phyloP scores from a whole-genome alignment of 768 basidiomycete species.

The Leccinum aurantiacum region DNA sequence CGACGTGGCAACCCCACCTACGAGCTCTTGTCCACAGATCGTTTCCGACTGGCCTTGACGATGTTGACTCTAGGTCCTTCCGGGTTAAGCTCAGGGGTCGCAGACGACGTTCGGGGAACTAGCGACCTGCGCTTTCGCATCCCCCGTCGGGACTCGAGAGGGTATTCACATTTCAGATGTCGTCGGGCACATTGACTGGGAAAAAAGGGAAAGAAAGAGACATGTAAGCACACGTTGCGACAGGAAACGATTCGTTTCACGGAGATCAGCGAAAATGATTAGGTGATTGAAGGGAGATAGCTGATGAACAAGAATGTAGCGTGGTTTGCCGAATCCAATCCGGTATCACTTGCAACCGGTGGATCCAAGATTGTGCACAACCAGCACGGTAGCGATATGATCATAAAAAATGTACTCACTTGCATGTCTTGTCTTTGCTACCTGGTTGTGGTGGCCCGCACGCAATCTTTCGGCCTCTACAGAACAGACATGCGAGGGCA shows the following conservation, averaged over 20 bases:
- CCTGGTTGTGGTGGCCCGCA: slow-evolving; percentile 59
- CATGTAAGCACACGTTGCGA: slow-evolving; percentile 24
- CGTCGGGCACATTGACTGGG: slow-evolving; percentile 72
- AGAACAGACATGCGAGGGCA: slow-evolving; percentile 62
- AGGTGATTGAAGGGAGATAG: slow-evolving; percentile 26
- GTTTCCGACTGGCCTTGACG: slow-evolving; percentile 29
- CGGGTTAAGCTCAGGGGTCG: slow-evolving; percentile 26
- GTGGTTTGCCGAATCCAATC: slow-evolving; percentile 10
- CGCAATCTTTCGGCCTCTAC: slow-evolving; percentile 67
- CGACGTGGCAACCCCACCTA: slow-evolving; percentile 12
- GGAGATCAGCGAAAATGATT: slow-evolving; percentile 29
- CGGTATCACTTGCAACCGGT: slow-evolving; percentile 17
- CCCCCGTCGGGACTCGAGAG: slow-evolving; percentile 66
- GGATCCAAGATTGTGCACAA: slow-evolving; percentile 7
- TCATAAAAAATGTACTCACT: slow-evolving; percentile 43
- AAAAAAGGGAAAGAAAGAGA: slow-evolving; percentile 21
- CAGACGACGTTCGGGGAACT: slow-evolving; percentile 30
- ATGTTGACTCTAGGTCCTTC: slow-evolving; percentile 25
- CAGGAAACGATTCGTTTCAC: slow-evolving; percentile 12
- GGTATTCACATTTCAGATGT: slow-evolving; percentile 69
- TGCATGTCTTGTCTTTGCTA: slow-evolving; percentile 60
- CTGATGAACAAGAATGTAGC: background rate
- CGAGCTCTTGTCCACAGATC: slow-evolving; percentile 27
- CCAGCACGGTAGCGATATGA: slow-evolving; percentile 7
- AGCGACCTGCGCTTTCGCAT: slow-evolving; percentile 49